phyloP scores from a whole-genome alignment of 805 yeast species.

The Scheffersomyces coipomensis region DNA sequence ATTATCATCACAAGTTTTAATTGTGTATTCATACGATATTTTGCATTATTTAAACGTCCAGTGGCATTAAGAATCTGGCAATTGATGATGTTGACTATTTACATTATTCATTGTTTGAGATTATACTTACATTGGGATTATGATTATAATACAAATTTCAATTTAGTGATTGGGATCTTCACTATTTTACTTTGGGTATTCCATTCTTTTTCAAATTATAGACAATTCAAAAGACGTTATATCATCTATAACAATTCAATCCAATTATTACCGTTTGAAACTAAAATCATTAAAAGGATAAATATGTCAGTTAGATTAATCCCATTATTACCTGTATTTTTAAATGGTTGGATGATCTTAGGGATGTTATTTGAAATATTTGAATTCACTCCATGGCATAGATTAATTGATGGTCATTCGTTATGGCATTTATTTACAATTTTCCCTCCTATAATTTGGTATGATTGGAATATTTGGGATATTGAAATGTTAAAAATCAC shows the following conservation, averaged over 20 bases:
- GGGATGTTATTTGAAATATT: constrained; percentile 33
- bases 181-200: constrained; percentile 32
- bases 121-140: constrained; percentile 38
- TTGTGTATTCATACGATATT: constrained; percentile 30
- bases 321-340: constrained; percentile 33
- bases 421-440: constrained; percentile 92
- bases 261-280: constrained; percentile 38
- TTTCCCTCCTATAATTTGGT: constrained; percentile 75
- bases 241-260: constrained; percentile 32
- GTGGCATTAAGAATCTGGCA: constrained; percentile 3
- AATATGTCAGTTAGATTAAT: constrained; percentile 24
- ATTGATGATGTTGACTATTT: constrained; percentile 13
- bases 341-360: constrained; percentile 29
- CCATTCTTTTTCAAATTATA: constrained; percentile 23
- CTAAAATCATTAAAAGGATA: constrained; percentile 30
- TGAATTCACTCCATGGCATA: constrained; percentile 33
- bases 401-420: constrained; percentile 75
- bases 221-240: constrained; percentile 10
- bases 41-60: constrained; percentile 17
- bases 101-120: constrained; percentile 25
- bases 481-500: constrained; percentile 28
- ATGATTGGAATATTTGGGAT: constrained; percentile 55
- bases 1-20: constrained; percentile 36
- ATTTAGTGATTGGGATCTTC: constrained; percentile 27
- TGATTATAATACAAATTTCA: constrained; percentile 32